phyloP scores from a whole-genome alignment of 1,284 basidiomycete genomes.

The Pholiota adiposa region DNA sequence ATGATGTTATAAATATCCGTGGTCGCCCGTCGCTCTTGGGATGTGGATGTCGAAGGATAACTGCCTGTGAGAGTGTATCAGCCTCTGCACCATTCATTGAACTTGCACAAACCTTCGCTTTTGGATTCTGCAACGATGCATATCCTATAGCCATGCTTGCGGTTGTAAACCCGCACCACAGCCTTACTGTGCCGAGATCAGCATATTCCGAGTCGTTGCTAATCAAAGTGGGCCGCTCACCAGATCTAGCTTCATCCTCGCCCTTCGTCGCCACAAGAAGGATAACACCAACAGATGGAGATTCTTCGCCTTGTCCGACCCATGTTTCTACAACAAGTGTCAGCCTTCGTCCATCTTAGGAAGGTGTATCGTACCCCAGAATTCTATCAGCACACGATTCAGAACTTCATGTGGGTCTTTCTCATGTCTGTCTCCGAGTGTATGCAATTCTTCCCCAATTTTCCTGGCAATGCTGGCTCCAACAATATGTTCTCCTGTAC shows the following conservation, averaged over 20 bases:
- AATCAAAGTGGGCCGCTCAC: conserved; percentile 17
- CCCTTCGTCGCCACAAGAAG: conserved; percentile 49
- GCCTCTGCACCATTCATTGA: neutral
- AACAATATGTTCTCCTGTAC: conserved; percentile 58
- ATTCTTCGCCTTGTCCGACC: conserved; percentile 26
- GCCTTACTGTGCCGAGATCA: conserved; percentile 45
- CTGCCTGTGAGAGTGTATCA: conserved; percentile 32
- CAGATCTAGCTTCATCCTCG: conserved; percentile 30
- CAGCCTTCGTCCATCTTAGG: neutral
- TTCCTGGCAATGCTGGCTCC: conserved; percentile 46
- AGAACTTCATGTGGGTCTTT: conserved; percentile 46
- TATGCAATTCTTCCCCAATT: conserved; percentile 38
- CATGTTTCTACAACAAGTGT: conserved; percentile 21
- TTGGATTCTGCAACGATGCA: conserved; percentile 51
- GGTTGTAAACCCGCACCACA: conserved; percentile 85
- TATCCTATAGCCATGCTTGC: conserved; percentile 79
- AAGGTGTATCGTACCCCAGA: conserved; percentile 39
- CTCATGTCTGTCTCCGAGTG: conserved; percentile 3
- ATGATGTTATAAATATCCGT: conserved; percentile 56
- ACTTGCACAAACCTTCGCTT: conserved; percentile 53
- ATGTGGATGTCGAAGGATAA: conserved; percentile 53
- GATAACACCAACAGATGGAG: conserved; percentile 44
- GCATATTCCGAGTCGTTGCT: neutral
- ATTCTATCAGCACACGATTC: conserved; percentile 37
- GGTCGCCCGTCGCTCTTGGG: conserved; percentile 29